Conservation (phyloP, 148 eudicot genomes). For the Arctostaphylos glauca region DNA sequence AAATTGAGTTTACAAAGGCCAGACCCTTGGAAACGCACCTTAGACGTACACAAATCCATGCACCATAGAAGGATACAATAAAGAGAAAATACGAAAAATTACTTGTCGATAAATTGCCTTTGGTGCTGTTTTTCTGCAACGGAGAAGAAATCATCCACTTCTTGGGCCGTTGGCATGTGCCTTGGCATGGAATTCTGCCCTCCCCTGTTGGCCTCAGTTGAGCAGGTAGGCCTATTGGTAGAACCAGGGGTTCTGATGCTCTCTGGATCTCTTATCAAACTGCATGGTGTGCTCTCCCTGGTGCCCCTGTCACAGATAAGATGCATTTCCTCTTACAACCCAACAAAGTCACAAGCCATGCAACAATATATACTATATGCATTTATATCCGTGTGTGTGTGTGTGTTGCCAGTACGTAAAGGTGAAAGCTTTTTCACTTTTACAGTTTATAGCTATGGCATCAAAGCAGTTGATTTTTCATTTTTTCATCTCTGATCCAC, state of each 20-base stretch:
- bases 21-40: background rate
- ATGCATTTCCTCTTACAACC: background rate
- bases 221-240: slow-evolving; percentile 28
- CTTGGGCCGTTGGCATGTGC: slow-evolving; percentile 33
- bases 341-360: background rate
- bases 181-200: slow-evolving; percentile 22
- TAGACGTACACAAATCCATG: background rate
- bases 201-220: slow-evolving; percentile 19
- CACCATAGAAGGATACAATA: background rate
- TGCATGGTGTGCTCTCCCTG: slow-evolving; percentile 65
- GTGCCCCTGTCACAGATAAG: slow-evolving; percentile 38
- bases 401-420: background rate
- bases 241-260: slow-evolving; percentile 43
- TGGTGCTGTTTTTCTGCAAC: slow-evolving; percentile 39
- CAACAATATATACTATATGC: background rate
- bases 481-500: slow-evolving; percentile 18
- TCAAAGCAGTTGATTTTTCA: background rate
- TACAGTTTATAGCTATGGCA: background rate
- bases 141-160: slow-evolving; percentile 46
- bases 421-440: slow-evolving; percentile 9
- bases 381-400: too few species aligned
- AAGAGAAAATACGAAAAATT: background rate
- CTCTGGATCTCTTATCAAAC: slow-evolving; percentile 42
- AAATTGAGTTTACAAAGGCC: background rate
- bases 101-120: slow-evolving; percentile 45